phyloP scores from a whole-genome alignment of 768 basidiomycete genomes.

The Boletus bicolor region DNA sequence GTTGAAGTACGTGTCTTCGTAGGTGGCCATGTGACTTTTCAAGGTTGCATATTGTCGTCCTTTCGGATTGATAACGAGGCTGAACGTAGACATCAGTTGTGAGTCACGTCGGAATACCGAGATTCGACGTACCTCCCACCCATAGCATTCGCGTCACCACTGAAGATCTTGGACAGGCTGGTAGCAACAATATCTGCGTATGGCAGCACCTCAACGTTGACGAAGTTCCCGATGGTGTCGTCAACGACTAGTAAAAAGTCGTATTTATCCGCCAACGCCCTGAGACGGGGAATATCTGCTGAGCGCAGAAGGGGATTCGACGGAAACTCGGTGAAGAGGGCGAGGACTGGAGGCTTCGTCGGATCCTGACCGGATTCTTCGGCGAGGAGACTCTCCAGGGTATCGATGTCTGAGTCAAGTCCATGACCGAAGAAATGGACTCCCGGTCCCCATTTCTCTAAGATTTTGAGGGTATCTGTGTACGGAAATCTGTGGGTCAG shows the following conservation, averaged over 20 bases:
- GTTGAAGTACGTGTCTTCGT: conserved; percentile 84
- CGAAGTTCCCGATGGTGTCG: conserved; percentile 92
- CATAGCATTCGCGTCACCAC: conserved; percentile 94
- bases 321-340: conserved; percentile 91
- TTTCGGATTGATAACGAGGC: conserved; percentile 84
- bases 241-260: conserved; percentile 88
- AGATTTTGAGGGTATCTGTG: conserved; percentile 89
- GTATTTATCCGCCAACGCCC: conserved; percentile 80
- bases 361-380: conserved; percentile 37
- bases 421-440: conserved; percentile 87
- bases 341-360: conserved; percentile 59
- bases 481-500: conserved; percentile 74
- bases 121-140: conserved; percentile 75
- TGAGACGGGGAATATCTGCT: conserved; percentile 69
- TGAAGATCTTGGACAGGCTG: conserved; percentile 92
- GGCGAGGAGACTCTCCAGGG: conserved; percentile 62
- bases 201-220: conserved; percentile 86
- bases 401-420: conserved; percentile 68
- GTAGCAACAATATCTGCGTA: conserved; percentile 89
- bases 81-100: conserved; percentile 30
- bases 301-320: conserved; percentile 93
- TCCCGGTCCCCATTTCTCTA: conserved; percentile 96
- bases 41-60: conserved; percentile 65
- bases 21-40: conserved; percentile 57
- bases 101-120: not conserved